Base-by-base conservation (phyloP, 208 protist genomes). In the Wallacemonas sp. region DNA sequence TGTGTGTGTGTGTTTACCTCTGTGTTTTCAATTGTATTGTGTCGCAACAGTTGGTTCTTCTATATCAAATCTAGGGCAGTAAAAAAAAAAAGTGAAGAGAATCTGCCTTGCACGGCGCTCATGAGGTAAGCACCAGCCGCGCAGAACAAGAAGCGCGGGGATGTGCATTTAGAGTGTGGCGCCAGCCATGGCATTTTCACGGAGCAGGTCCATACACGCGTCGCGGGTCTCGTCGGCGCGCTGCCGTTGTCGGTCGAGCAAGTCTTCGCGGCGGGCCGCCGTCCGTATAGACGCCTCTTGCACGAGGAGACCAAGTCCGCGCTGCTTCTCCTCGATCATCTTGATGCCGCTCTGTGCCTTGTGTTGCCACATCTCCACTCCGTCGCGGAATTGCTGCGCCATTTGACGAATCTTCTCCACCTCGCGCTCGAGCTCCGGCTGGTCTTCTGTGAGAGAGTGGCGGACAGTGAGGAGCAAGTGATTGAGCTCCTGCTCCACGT, bases 251-350 rank as follows among this genome's bases (percentile, higher is more conserved):
- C 72, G 80, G 32, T 76, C 68, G n/a, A 74, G 49, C 26, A 91
- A 63, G n/a, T 85, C 72, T 39, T 83, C 77, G 8, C 72, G 73
- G 28, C 77, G 69, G 0, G 76, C 76, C 0, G 67, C 65, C 0
- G 72, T 76, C 31, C 82, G 80, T 23, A 84, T 74, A 26, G 78
- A 84, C 10, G 80, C 74, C 49, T 89, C 84, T 36, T 91, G 81
- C 28, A 96, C 79, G 31, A 89, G 68, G 25, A 61, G 52, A 12
- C 76, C 74, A 7, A 96, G 80, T 14, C 39, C 75, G 16, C 82
- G 84, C 71, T 96, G 90, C 69, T 91, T 84, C 62, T 89, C 83
- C 46, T 86, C 81, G 45, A 96, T 91, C 54, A 72, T 70, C 26
- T 82, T 69, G 55, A 96, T 83, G 36, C 81, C 80, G 44, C 62